Percentiles rank a stretch among this genome's conserved stretches.
Conservation (phyloP, 192 early-diverging fungal genomes). For the Coemansia umbellata region DNA sequence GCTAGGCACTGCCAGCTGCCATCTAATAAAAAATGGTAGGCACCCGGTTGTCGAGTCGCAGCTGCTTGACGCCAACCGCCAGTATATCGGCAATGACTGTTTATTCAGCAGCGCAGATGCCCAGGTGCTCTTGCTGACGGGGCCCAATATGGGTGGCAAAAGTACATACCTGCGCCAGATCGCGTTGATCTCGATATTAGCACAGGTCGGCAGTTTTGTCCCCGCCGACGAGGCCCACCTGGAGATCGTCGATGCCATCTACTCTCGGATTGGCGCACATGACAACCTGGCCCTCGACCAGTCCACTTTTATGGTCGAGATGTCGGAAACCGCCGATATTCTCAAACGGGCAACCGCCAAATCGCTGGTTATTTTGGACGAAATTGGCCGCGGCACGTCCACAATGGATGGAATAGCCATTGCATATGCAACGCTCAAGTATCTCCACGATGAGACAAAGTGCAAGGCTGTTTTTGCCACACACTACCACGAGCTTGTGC, state of each 20-base stretch:
- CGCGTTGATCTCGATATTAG: conserved; percentile 73
- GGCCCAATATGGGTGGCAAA: conserved; percentile 92
- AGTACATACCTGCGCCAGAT: conserved; percentile 80
- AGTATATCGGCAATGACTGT: conserved; percentile 59
- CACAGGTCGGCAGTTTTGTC: conserved; percentile 80
- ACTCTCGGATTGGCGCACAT: conserved; percentile 74
- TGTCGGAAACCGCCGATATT: conserved; percentile 82
- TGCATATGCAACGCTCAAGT: conserved; percentile 63
- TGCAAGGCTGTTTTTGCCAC: conserved; percentile 75
- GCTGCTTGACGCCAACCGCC: conserved; percentile 45
- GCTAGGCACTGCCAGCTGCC: neutral
- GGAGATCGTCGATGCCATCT: conserved; percentile 64
- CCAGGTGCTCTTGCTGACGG: conserved; percentile 65
- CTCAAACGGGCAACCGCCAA: conserved; percentile 61
- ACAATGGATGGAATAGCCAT: conserved; percentile 68
- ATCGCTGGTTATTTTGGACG: conserved; percentile 86
- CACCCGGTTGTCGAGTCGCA: conserved; percentile 62
- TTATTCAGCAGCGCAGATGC: conserved; percentile 14
- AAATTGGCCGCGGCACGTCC: conserved; percentile 68
- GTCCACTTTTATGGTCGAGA: conserved; percentile 87
- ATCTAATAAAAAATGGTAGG: conserved; percentile 48
- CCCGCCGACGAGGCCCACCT: conserved; percentile 77
- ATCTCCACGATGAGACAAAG: conserved; percentile 53
- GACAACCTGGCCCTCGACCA: conserved; percentile 61
- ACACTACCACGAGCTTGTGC: conserved; percentile 72